Conservation (phyloP, 2,329 filamentous ascomycete species). For the Eutypa lata region DNA sequence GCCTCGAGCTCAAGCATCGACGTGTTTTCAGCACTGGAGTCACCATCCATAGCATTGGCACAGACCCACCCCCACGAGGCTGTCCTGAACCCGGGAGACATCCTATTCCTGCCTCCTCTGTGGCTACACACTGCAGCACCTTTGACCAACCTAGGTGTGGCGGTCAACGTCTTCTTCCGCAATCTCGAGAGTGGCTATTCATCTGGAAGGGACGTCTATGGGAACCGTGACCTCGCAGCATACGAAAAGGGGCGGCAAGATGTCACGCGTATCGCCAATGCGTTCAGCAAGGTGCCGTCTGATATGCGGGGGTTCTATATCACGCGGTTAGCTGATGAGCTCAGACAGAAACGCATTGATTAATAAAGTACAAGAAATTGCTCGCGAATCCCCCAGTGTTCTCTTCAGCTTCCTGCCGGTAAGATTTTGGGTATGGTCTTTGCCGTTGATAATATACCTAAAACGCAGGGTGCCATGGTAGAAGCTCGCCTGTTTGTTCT, state of each 20-base stretch:
- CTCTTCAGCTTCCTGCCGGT: too few species aligned
- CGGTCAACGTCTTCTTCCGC: slow-evolving; percentile 88
- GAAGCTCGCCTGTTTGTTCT: too few species aligned
- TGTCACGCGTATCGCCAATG: slow-evolving; percentile 61
- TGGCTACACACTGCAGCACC: slow-evolving; percentile 79
- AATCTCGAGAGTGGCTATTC: slow-evolving; percentile 67
- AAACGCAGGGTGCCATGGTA: too few species aligned
- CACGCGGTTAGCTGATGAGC: slow-evolving; percentile 65
- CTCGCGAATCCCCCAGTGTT: too few species aligned
- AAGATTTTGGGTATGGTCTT: too few species aligned
- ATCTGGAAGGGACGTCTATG: slow-evolving; percentile 77
- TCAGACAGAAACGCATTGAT: slow-evolving; percentile 33
- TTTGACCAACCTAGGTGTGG: slow-evolving; percentile 59
- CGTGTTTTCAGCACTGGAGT: slow-evolving; percentile 55
- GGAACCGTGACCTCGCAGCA: slow-evolving; percentile 78
- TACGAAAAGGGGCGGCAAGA: slow-evolving; percentile 80
- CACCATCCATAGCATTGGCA: slow-evolving; percentile 33
- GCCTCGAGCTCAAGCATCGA: slow-evolving; percentile 77
- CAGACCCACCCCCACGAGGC: slow-evolving; percentile 65
- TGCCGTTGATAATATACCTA: too few species aligned
- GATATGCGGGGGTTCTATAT: slow-evolving; percentile 75
- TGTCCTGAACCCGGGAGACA: slow-evolving; percentile 65
- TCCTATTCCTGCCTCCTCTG: slow-evolving; percentile 76
- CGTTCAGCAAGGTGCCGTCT: slow-evolving; percentile 61
- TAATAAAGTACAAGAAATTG: slow-evolving; percentile 1